Percentiles rank a stretch among this genome's conserved stretches.
These are phyloP conservation scores for Apophysomyces variabilis DNA, from an alignment of 371 early-diverging fungal genomes.

Conservation along the genomic window DNA sequence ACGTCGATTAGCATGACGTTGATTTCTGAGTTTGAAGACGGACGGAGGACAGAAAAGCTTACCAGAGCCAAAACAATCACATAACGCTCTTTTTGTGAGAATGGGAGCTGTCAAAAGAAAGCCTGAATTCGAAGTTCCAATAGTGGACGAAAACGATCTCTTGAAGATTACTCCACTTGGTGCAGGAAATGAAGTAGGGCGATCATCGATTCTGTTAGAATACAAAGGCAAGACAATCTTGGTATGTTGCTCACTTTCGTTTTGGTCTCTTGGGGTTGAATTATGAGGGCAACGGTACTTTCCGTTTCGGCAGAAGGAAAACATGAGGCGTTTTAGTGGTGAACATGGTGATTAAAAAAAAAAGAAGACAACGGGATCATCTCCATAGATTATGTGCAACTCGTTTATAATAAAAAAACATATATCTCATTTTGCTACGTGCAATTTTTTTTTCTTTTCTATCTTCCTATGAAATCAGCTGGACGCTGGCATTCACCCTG, in stretches of 20 bases:
- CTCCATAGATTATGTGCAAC: neutral
- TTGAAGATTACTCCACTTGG: constrained; percentile 96
- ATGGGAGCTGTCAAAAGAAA: constrained; percentile 55
- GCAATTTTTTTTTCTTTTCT: constrained; percentile 19
- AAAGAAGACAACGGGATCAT: neutral
- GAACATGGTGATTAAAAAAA: neutral
- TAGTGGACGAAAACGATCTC: constrained; percentile 70
- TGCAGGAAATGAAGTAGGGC: constrained; percentile 99
- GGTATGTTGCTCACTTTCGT: constrained; percentile 59
- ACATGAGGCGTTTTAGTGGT: neutral
- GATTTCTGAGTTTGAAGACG: no score
- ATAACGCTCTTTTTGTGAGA: neutral
- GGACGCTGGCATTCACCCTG: constrained; percentile 99
- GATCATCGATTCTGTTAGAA: constrained; percentile 96
- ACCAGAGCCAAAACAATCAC: no score
- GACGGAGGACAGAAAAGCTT: no score
- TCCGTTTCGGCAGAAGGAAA: constrained; percentile 1
- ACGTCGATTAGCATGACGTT: no score
- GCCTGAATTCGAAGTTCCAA: constrained; percentile 53
- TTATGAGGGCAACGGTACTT: neutral
- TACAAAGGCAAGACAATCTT: constrained; percentile 97
- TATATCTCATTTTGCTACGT: constrained; percentile 22
- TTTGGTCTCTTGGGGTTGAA: neutral
- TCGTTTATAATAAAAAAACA: constrained; percentile 13
- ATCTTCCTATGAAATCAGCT: constrained; percentile 58